Base-by-base conservation (phyloP, 1,284 basidiomycete species). In the Cryptococcus jaspeensis region DNA sequence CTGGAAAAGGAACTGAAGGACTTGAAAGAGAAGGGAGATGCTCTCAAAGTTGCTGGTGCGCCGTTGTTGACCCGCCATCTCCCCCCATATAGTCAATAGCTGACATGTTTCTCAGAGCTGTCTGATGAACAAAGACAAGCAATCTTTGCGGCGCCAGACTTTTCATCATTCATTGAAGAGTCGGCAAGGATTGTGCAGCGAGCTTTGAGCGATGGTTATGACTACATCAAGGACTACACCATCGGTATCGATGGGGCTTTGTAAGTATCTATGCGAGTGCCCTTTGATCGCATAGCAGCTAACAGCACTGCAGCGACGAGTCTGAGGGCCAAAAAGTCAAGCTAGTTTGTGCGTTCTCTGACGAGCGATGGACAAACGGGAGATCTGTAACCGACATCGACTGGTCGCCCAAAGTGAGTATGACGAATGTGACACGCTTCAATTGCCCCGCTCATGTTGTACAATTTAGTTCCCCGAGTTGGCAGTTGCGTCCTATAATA, bases 151-250 rank as follows among this genome's bases (percentile, higher is more conserved):
- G 89, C 88, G 4, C 87, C 92, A 0, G 92, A 95, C 65, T 97
- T 98, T 72, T 77, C 88, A 28, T 88, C 92, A 61, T 99, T 99
- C 74, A 86, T 99, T 8, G 92, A 97, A 72, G 86, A 89, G 65
- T 92, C 90, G n/a, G 90, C 89, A 28, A 95, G 93, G 78, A 92
- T 99, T 48, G 86, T 97, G 9, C 92, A 98, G 73, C 84, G 96
- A 50, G 96, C 94, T n/a, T 78, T 99, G 60, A 95, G 91, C 69
- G 95, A 98, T 71, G 85, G 85, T 22, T 99, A 99, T 75, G 96
- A 99, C 74, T 97, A 97, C 70, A 90, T 94, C 64, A 87, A 88
- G 47, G 95, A 99, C 78, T 99, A 99, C 73, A 90, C 89, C 9
- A 84, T 93, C 51, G 87, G 88, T 35, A 81, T 88, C 12, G 88